Base-by-base conservation (phyloP, 306 rosid genomes). In the Elaeagnus macrophylla region DNA sequence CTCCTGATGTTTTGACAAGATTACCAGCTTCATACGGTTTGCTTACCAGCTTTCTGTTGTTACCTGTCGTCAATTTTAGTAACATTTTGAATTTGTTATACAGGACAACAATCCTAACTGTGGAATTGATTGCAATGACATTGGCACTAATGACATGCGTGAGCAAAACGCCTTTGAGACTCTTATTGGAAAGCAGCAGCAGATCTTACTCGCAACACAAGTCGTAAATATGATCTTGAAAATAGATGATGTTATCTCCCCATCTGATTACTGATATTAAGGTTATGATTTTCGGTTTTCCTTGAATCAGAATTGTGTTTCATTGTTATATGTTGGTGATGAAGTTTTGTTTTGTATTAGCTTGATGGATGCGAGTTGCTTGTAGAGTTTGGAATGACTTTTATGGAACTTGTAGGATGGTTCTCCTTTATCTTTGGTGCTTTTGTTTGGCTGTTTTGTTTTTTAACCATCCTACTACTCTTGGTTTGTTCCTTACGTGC, bases 151-250 rank as follows among this genome's bases (percentile, higher is more conserved):
- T 56, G 95, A 93, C 76, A 93, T 93, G 99, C 61, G 85, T 3
- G 88, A 87, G 81, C 95, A 93, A 75, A 64, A 79, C 55, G 99
- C 87, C 54, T 87, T 88, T 0, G 99, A 93, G 80, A 80, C 96
- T 19, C 67, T 93, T 67, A 93, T 88, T 4, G 99, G 99, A 57
- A 93, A 93, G 84, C 88, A 88, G 77, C 99, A 93, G 64, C 99
- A 88, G 72, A 54, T 88, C 72, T 78, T 88, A 55, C 79, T 93
- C 7, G 99, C 96, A 7, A 93, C 99, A 19, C 99, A 93, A 73
- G 99, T 93, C 11, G 96, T 93, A 43, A 88, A 93, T 77, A 88
- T 93, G 96, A 93, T 93, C 62, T 62, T 93, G 69, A 93, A 93
- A 70, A 88, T 93, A 19, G 99, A 93, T 38, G 96, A 88, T 70